A percentile compares a stretch with the other conserved stretches of the same genome.
These are phyloP conservation scores for Nyctanthes arbortristis DNA, from an alignment of 257 asterid genomes.

Conservation along the genomic window DNA sequence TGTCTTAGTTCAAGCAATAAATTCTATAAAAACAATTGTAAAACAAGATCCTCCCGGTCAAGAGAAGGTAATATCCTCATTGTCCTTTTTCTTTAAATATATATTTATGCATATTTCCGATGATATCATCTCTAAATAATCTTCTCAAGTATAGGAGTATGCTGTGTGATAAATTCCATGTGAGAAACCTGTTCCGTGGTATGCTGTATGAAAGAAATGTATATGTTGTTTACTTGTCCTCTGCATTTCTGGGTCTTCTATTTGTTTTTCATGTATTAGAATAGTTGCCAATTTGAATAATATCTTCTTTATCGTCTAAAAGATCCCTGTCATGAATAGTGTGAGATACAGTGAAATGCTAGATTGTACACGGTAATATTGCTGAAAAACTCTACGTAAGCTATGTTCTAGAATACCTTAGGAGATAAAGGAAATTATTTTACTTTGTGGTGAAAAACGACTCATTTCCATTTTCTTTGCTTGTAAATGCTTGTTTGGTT, in stretches of 20 bases:
- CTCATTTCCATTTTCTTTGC: not conserved
- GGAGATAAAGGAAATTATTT: not conserved
- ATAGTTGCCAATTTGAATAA: not conserved
- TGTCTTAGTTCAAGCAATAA: conserved; percentile 76
- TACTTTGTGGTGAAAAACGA: not conserved
- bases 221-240: not conserved
- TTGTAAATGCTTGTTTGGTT: not conserved
- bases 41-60: conserved; percentile 69
- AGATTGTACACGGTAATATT: not conserved
- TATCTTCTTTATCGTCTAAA: not conserved
- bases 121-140: not conserved
- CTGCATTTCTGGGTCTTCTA: not conserved
- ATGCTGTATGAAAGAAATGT: not conserved
- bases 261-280: not conserved
- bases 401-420: not conserved
- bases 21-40: conserved; percentile 80
- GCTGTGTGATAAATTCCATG: not conserved
- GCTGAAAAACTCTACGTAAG: not conserved
- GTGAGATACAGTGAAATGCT: not conserved
- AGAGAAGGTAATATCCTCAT: conserved; percentile 59
- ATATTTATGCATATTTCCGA: conserved; percentile 14
- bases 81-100: conserved; percentile 15
- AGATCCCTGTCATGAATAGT: not conserved
- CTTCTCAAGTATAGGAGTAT: not conserved
- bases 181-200: not conserved